A percentile compares a stretch with the other conserved stretches of the same genome.
Conservation (phyloP, 352 stramenopile genomes). For the Globisporangium iwayamae region DNA sequence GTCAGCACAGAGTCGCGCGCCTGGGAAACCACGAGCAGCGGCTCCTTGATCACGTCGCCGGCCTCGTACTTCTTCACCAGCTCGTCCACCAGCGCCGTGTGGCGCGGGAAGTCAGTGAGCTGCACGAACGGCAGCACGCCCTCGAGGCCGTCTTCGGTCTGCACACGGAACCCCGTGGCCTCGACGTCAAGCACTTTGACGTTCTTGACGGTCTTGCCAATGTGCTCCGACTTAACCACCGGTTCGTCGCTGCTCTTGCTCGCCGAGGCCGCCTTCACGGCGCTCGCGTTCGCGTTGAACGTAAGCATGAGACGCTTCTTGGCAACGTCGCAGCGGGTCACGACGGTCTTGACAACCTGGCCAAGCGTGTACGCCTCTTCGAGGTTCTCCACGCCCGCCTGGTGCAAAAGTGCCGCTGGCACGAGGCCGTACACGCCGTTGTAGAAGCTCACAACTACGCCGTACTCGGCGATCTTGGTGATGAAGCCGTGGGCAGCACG, state of each 20-base stretch:
- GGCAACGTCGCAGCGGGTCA: conserved; percentile 66
- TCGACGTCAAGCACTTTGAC: conserved; percentile 73
- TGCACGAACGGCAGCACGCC: conserved; percentile 79
- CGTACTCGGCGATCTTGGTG: conserved; percentile 91
- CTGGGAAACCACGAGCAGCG: conserved; percentile 68
- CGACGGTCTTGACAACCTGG: conserved; percentile 82
- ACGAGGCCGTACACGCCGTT: conserved; percentile 94
- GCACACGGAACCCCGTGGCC: conserved; percentile 58
- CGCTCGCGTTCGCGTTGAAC: conserved; percentile 56
- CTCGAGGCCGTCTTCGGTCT: conserved; percentile 71
- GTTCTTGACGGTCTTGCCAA: conserved; percentile 55
- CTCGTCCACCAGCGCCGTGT: conserved; percentile 71
- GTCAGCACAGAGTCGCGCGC: conserved; percentile 65
- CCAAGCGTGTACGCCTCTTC: conserved; percentile 82
- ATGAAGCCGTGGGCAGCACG: conserved; percentile 88
- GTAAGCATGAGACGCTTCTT: conserved; percentile 88
- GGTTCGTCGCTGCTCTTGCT: conserved; percentile 4
- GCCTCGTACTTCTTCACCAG: conserved; percentile 49
- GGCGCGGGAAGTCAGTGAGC: conserved; percentile 79
- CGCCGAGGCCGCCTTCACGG: conserved; percentile 3
- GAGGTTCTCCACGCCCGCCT: conserved; percentile 81
- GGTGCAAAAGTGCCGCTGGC: conserved; percentile 75
- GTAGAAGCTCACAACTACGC: conserved; percentile 95
- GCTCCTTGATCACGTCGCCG: conserved; percentile 52
- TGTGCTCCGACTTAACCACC: conserved; percentile 26